phyloP scores from a whole-genome alignment of 2,329 filamentous ascomycete species.

The Trichophyton schoenleinii region DNA sequence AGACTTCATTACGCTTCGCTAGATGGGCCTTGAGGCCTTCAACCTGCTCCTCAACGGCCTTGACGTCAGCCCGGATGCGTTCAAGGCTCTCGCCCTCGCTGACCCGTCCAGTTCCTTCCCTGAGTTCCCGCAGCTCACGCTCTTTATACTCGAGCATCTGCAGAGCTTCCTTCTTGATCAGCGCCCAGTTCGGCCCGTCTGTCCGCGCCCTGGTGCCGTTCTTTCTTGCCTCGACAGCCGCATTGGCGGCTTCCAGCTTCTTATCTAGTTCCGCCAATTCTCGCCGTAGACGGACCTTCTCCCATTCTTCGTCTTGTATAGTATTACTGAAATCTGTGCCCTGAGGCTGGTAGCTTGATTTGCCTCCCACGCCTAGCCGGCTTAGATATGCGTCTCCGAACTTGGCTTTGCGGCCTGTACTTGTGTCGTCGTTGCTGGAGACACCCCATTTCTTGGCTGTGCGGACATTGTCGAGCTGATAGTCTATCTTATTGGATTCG shows the following conservation, averaged over 20 bases:
- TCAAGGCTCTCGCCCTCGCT: slow-evolving; percentile 61
- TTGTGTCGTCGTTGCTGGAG: slow-evolving; percentile 50
- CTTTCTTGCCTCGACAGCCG: slow-evolving; percentile 52
- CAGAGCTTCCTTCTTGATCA: slow-evolving; percentile 89
- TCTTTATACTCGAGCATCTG: slow-evolving; percentile 90
- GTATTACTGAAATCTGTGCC: slow-evolving; percentile 84
- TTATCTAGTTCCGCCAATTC: slow-evolving; percentile 80
- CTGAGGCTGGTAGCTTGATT: slow-evolving; percentile 63
- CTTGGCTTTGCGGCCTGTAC: slow-evolving; percentile 83
- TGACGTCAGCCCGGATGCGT: slow-evolving; percentile 70
- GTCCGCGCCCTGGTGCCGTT: slow-evolving; percentile 32
- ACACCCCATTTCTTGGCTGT: slow-evolving; percentile 66
- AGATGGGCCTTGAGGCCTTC: slow-evolving; percentile 80
- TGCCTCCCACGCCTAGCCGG: slow-evolving; percentile 63
- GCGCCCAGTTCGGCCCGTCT: slow-evolving; percentile 69
- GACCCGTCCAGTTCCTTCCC: slow-evolving; percentile 40
- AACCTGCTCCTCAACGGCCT: slow-evolving; percentile 85
- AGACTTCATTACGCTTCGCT: slow-evolving; percentile 57
- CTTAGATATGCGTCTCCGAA: slow-evolving; percentile 96
- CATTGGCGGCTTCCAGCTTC: slow-evolving; percentile 73
- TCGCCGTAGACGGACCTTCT: slow-evolving; percentile 88
- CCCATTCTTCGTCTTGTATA: slow-evolving; percentile 85
- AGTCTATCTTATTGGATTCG: slow-evolving; percentile 92
- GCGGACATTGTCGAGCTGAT: slow-evolving; percentile 69
- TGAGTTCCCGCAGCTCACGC: slow-evolving; percentile 63